phyloP scores from a whole-genome alignment of 2,329 filamentous ascomycete genomes.

The Colletotrichum zoysiae region DNA sequence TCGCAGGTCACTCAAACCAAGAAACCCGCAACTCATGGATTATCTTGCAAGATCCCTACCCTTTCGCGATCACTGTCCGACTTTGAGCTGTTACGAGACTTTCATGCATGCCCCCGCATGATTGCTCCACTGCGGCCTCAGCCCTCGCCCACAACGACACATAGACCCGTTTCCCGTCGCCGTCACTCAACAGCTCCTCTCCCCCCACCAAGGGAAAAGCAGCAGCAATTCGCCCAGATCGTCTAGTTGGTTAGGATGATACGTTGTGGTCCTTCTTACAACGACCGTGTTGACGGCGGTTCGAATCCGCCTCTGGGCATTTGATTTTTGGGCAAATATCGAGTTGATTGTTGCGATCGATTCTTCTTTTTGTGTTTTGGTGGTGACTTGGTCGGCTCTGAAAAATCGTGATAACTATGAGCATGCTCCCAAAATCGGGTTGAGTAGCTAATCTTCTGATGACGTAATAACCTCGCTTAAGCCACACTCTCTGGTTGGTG shows the following conservation, averaged over 20 bases:
- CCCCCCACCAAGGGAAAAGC: conserved; percentile 4
- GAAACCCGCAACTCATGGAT: neutral
- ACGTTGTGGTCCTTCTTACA: conserved; percentile 38
- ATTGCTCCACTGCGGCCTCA: conserved; percentile 12
- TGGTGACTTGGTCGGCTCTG: neutral
- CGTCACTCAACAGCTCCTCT: conserved; percentile 5
- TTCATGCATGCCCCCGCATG: neutral
- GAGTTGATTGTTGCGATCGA: neutral
- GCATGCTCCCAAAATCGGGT: no score
- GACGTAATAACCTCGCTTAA: no score
- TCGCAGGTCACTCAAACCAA: neutral
- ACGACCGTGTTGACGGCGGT: conserved; percentile 39
- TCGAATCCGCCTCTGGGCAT: conserved; percentile 40
- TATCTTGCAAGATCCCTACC: neutral
- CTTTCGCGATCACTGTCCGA: no score
- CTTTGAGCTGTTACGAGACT: neutral
- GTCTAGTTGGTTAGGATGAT: conserved; percentile 41
- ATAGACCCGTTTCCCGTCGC: conserved; percentile 3
- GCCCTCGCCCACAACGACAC: neutral
- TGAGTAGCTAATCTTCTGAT: no score
- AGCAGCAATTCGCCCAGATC: conserved; percentile 35
- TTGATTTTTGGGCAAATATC: no score
- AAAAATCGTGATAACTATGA: no score
- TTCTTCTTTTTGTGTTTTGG: conserved; percentile 6
- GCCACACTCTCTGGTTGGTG: no score